These are phyloP conservation scores for Oenanthe sinensis DNA, from an alignment of 129 eudicot genomes.

Conservation along the genomic window DNA sequence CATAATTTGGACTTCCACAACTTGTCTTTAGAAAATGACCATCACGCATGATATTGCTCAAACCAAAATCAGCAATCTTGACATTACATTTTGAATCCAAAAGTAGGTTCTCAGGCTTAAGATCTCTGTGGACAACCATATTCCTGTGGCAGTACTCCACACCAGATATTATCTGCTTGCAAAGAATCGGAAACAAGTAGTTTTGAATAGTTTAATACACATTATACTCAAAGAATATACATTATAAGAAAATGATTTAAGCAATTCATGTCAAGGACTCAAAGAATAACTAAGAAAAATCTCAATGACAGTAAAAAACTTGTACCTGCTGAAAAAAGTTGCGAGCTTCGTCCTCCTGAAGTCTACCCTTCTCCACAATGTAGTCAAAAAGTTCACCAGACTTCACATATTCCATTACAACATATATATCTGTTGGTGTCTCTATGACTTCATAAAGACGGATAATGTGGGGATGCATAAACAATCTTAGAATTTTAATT, in stretches of 20 bases:
- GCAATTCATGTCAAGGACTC: not conserved
- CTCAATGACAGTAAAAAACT: conserved; percentile 2
- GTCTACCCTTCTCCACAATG: conserved; percentile 92
- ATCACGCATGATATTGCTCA: conserved; percentile 95
- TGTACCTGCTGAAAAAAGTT: conserved; percentile 83
- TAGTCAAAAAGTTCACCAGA: conserved; percentile 95
- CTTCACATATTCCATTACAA: conserved; percentile 96
- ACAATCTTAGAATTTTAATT: conserved; percentile 84
- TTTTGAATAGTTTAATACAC: not conserved
- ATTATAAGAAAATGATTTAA: not conserved
- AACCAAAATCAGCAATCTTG: conserved; percentile 94
- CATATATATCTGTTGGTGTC: conserved; percentile 81
- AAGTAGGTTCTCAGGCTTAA: conserved; percentile 85
- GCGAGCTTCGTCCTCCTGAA: conserved; percentile 93
- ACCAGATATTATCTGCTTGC: conserved; percentile 82
- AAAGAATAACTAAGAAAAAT: not conserved
- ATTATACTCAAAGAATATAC: not conserved
- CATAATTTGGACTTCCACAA: conserved; percentile 98
- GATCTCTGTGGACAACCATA: conserved; percentile 97
- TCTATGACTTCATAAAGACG: conserved; percentile 96
- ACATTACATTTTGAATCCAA: conserved; percentile 76
- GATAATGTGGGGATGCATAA: conserved; percentile 97
- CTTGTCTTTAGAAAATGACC: conserved; percentile 98
- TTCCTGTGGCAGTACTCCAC: conserved; percentile 97
- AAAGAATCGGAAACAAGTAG: conserved; percentile 8